Base-by-base conservation (phyloP, 2,329 filamentous ascomycete genomes). In the Trichoderma koningiopsis region DNA sequence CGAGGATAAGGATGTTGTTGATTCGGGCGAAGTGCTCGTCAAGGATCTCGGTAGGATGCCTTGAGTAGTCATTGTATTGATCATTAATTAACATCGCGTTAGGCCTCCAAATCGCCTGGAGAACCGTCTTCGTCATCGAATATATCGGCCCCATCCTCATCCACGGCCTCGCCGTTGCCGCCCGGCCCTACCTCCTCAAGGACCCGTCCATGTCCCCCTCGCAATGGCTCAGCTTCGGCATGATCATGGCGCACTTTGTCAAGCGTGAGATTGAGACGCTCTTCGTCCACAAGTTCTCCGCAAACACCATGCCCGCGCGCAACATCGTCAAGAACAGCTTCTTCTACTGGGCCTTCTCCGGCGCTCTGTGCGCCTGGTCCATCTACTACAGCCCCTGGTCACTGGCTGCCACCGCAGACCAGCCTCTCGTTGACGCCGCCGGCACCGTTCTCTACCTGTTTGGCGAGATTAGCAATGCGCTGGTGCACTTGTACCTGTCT, bases 231-330 rank as follows among this genome's bases (percentile, higher is more conserved):
- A 87, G 90, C 62, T 91, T 94, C 78, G 82, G 83, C 71, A 88
- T 97, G 79, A 88, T 97, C 75, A 83, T 89, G 68, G 80, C 91
- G 14, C 96, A 99, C 85, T 99, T 97, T 81, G 73, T 92, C 78
- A 99, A 99, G 87, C 94, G 96, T 77, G 96, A 99, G 84, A 86
- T 93, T 73, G 96, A 99, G 84, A 98, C 96, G 0, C 78, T 97
- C 71, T 97, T 96, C 79, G 88, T 99, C 71, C 96, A 99, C 85
- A 93, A 93, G 78, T 99, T 99, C 85, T 95, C 93, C 68, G 89
- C 91, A 71, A 93, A 92, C 76, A 99, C 96, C 60, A 99, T 99
- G 96, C 96, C 96, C 22, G 86, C 88, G 70, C 83, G 82, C 77
- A 97, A 97, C 84, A 93, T 99, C 78, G 91, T 97, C 87, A 96